Percentiles rank a stretch among this genome's conserved stretches.
phyloP scores from a whole-genome alignment of 1,139 yeast species.

The Debaryomycetaceae sp. region DNA sequence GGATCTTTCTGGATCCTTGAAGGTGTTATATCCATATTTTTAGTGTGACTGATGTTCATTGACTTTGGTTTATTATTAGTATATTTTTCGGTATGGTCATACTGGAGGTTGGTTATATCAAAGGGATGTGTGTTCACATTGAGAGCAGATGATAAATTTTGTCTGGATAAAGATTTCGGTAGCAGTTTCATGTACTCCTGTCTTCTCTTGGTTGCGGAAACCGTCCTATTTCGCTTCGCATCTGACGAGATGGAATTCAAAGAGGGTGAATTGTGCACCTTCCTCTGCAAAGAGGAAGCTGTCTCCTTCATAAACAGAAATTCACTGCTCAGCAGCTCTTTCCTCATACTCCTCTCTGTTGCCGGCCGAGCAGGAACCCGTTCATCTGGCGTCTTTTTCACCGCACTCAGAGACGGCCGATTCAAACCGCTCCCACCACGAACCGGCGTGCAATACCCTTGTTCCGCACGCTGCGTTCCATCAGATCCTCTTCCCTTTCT shows the following conservation, averaged over 20 bases:
- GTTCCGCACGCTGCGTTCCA: not conserved
- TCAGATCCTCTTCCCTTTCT: slow-evolving; percentile 11
- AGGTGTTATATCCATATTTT: not conserved
- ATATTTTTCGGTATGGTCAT: not conserved
- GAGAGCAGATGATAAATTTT: not conserved
- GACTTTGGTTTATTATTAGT: not conserved
- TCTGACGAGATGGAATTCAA: slow-evolving; percentile 5
- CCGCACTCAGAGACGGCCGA: slow-evolving; percentile 4
- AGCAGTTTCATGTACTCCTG: slow-evolving; percentile 3
- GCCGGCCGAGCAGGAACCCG: slow-evolving; percentile 13
- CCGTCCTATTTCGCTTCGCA: slow-evolving; percentile 13
- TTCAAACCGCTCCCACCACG: slow-evolving; percentile 2
- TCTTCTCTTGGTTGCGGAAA: slow-evolving; percentile 15
- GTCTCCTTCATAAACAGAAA: slow-evolving; percentile 39
- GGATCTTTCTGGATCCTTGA: slow-evolving; percentile 1
- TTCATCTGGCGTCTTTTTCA: slow-evolving; percentile 6
- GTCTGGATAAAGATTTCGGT: not conserved
- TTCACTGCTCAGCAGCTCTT: not conserved
- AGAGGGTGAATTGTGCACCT: slow-evolving; percentile 13
- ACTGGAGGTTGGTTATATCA: slow-evolving; percentile 17
- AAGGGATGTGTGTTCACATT: slow-evolving; percentile 8
- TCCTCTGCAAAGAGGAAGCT: slow-evolving; percentile 31
- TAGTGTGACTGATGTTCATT: not conserved
- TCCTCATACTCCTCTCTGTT: slow-evolving; percentile 11
- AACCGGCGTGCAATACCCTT: slow-evolving; percentile 3